A percentile compares a stretch with the other conserved stretches of the same genome.
phyloP scores from a whole-genome alignment of 139 green algal genomes.

The Tetraselmis striata region DNA sequence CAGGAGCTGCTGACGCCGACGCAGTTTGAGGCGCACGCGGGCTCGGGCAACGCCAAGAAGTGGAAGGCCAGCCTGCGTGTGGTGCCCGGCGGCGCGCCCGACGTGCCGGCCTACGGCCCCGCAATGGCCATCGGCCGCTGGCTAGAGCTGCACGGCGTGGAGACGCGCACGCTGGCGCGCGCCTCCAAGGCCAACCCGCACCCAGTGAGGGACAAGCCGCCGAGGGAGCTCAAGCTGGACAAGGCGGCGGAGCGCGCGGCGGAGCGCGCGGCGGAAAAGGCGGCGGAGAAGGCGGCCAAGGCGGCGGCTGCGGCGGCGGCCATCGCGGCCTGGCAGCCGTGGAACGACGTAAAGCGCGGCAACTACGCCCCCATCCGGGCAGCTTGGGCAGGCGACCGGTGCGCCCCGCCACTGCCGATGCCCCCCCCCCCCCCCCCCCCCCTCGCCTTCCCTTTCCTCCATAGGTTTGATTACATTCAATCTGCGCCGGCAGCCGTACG shows the following conservation, averaged over 20 bases:
- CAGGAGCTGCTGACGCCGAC: slow-evolving; percentile 21
- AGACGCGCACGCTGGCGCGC: slow-evolving; percentile 13
- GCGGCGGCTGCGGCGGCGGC: slow-evolving; percentile 2
- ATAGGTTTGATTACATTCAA: too few species aligned
- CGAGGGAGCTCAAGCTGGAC: not conserved
- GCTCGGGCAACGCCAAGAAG: slow-evolving; percentile 64
- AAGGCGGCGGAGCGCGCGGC: slow-evolving; percentile 6
- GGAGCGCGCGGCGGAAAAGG: not conserved
- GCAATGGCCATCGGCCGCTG: slow-evolving; percentile 48
- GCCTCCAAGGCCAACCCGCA: not conserved
- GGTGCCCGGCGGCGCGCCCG: slow-evolving; percentile 26
- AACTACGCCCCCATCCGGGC: slow-evolving; percentile 23
- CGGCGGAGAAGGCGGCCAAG: not conserved
- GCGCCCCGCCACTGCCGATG: too few species aligned
- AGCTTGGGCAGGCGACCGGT: slow-evolving; percentile 39
- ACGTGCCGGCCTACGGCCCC: slow-evolving; percentile 28
- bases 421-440: too few species aligned
- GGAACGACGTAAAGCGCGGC: slow-evolving; percentile 2
- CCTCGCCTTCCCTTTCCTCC: too few species aligned
- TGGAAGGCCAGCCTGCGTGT: slow-evolving; percentile 67
- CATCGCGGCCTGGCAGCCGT: not conserved
- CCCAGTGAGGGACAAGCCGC: not conserved
- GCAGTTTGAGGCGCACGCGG: slow-evolving; percentile 54
- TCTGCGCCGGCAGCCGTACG: too few species aligned
- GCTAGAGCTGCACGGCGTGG: slow-evolving; percentile 42